Evolutionary conservation across 805 yeast species (phyloP), one percentile per base, ranked within the genome.

Genomic region (Kazachstania taianensis): DNA sequence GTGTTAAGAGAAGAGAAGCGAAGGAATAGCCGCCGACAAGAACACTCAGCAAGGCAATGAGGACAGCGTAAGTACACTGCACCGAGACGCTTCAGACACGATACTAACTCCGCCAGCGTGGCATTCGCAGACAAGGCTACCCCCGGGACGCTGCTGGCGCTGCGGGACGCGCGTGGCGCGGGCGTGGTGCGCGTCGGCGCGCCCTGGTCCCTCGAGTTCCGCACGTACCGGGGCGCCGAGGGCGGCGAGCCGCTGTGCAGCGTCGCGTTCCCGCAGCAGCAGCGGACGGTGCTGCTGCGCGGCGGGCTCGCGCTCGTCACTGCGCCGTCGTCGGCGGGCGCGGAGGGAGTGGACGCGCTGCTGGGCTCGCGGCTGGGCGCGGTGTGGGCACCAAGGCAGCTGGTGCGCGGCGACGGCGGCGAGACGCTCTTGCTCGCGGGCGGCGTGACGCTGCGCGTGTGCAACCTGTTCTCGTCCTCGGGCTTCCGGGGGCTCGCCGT

Each of bases 401-500:
- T 46, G 14, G 46, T 57, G 6, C 50, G 47, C 35, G 62, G 62
- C 15, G 60, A 55, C 28, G 53, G 50, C 5, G 62, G 62, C 7
- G 58, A 54, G 32, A 46, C 57, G 2, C 50, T 53, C 24, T 38
- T 37, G 28, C 48, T 45, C 5, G 9, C 33, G 5, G 37, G 29
- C 18, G 28, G 22, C 23, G 18, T 50, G 4, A 28, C 42, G 10
- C 45, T 57, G 1, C 37, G 58, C 33, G 52, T 51, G 7, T 45
- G 52, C 13, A 57, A 57, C 34, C 41, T 55, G 9, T 57, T 57
- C 33, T 49, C 57, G 4, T 46, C 51, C 12, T 50, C 58, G 9
- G 60, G 62, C 2, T 57, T 57, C 33, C 53, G 53, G 26, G 62
- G 62, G 2, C 42, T 57, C 7, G 26, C 53, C 12, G 42, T 57